These are phyloP conservation scores for Myxozyma vanderwaltii DNA, from an alignment of 805 yeast genomes.

Conservation along the genomic window DNA sequence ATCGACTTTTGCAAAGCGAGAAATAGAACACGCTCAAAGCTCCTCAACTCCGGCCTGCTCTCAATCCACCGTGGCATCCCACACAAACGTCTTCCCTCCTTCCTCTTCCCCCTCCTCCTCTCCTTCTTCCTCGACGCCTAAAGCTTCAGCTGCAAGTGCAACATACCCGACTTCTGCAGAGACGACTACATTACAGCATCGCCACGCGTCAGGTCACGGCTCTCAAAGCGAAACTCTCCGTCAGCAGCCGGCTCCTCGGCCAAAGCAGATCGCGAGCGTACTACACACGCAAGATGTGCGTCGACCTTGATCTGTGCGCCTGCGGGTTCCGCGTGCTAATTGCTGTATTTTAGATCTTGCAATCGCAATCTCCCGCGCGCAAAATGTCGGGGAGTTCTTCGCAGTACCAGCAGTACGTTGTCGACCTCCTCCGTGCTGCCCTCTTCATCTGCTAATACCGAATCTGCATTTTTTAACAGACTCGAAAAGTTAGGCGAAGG, in stretches of 20 bases:
- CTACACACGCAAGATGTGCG: neutral
- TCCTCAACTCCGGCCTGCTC: too few relatives aligned
- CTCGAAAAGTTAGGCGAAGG: constrained; percentile 91
- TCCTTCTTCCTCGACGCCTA: too few relatives aligned
- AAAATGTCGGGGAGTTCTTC: constrained; percentile 9
- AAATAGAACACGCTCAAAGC: too few relatives aligned
- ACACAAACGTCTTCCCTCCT: neutral
- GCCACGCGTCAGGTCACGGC: too few relatives aligned
- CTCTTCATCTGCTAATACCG: neutral
- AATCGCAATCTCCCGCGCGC: neutral
- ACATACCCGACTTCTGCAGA: too few relatives aligned
- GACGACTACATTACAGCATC: too few relatives aligned
- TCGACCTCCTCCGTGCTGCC: too few relatives aligned
- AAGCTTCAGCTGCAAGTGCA: too few relatives aligned
- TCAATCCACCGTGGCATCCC: neutral
- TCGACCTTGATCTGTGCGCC: neutral
- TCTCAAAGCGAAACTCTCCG: too few relatives aligned
- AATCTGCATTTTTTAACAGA: constrained; percentile 38
- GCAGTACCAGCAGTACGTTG: constrained; percentile 17
- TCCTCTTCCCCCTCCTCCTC: too few relatives aligned
- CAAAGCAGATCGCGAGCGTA: neutral
- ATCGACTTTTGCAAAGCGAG: too few relatives aligned
- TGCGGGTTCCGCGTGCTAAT: neutral
- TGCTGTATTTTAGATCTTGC: neutral
- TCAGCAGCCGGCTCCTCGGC: neutral